Base-by-base conservation (phyloP, 805 yeast species). In the Nakazawaea pomicola region DNA sequence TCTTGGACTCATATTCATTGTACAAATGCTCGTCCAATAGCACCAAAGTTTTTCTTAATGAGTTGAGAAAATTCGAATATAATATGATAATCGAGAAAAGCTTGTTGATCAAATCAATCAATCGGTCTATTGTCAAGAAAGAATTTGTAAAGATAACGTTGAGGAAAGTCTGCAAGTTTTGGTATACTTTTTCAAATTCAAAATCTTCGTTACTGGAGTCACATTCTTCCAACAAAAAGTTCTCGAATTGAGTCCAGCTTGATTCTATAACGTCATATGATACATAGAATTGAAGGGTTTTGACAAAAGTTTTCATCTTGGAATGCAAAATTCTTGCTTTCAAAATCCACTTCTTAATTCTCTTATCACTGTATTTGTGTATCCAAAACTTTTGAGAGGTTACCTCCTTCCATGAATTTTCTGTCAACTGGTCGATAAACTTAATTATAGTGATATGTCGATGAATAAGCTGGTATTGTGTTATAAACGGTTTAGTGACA, bases 391-490 rank as follows among this genome's bases (percentile, higher is more conserved):
- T 58, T 14, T 84, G 76, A 45, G 70, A 70, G 40, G 70, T 72
- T 33, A 83, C 77, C 47, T 82, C 89, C 29, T 70, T 61, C 95
- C 96, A 87, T 1, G 86, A 75, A 14, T 68, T 69, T 43, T 77
- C 83, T 43, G 84, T 65, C 12, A 72, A 61, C 47, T 72, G 72
- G 49, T 77, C 78, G 6, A 84, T 67, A 52, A 76, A 78, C 46
- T 79, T 79, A n/a, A 87, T 54, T 24, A 78, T 70, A 30, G 81
- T 58, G 29, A 84, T 64, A 48, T 85, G 80, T 47, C 96, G 74
- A 51, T 85, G 87, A 35, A 89, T 63, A 27, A 87, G 65, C 56
- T 91, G 96, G 54, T 83, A 88, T 47, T 93, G 87, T 36, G 79
- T 71, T 14, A 87, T 65, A 19, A 81, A 77, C 12, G 88, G 82